Conservation (phyloP, 345 rosid species). For the Rhizophora apiculata region DNA sequence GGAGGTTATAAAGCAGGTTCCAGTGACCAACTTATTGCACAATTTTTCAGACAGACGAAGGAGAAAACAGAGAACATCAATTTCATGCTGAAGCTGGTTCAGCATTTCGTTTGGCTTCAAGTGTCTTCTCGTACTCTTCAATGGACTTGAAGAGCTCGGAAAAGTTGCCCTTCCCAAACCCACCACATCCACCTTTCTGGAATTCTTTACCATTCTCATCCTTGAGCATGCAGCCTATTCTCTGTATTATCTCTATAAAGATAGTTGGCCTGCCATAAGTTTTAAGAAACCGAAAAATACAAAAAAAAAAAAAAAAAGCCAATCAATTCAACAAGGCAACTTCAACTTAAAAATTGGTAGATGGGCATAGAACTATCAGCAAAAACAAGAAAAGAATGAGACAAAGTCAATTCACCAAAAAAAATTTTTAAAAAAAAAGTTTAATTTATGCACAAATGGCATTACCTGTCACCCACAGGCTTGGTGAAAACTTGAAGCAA, state of each 20-base stretch:
- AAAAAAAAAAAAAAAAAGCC: neutral
- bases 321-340: too few species aligned
- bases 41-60: too few species aligned
- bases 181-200: conserved; percentile 95
- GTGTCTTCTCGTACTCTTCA: conserved; percentile 86
- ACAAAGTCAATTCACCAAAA: too few species aligned
- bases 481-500: conserved; percentile 91
- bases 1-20: too few species aligned
- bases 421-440: too few species aligned
- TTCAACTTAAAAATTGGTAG: neutral
- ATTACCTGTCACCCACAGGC: conserved; percentile 83
- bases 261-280: conserved; percentile 68
- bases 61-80: too few species aligned
- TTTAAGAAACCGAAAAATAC: too few species aligned
- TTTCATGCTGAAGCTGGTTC: conserved; percentile 2
- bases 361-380: too few species aligned
- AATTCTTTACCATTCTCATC: conserved; percentile 64
- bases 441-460: too few species aligned
- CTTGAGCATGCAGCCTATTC: conserved; percentile 73
- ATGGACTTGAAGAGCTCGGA: conserved; percentile 91
- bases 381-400: too few species aligned
- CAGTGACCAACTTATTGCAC: too few species aligned
- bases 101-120: conserved; percentile 49
- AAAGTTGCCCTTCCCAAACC: conserved; percentile 92
- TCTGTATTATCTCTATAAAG: conserved; percentile 89